phyloP scores from a whole-genome alignment of 2,329 filamentous ascomycete genomes.

The Sphaerulina vaccinii region DNA sequence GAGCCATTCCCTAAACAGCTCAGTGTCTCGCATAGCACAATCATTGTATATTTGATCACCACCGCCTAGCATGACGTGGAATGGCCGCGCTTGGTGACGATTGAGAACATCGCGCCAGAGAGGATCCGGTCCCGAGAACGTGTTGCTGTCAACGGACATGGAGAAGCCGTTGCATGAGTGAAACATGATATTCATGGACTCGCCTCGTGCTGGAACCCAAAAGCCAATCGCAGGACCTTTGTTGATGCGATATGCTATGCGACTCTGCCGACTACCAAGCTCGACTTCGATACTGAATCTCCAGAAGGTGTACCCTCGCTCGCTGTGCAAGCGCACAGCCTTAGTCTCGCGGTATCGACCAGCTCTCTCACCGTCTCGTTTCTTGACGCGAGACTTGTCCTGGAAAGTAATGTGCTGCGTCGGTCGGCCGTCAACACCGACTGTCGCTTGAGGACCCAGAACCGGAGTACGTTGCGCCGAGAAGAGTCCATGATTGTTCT shows the following conservation, averaged over 20 bases:
- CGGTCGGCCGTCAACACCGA: conserved; percentile 26
- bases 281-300: conserved; percentile 94
- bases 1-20: conserved; percentile 79
- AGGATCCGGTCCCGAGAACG: conserved; percentile 88
- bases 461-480: conserved; percentile 50
- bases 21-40: conserved; percentile 70
- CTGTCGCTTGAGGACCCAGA: conserved; percentile 30
- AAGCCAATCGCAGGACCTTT: conserved; percentile 83
- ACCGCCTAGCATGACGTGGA: conserved; percentile 97
- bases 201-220: conserved; percentile 82
- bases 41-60: conserved; percentile 98
- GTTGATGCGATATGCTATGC: conserved; percentile 95
- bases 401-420: conserved; percentile 40
- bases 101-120: conserved; percentile 97
- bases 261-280: conserved; percentile 71
- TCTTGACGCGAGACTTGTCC: conserved; percentile 49
- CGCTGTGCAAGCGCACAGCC: conserved; percentile 77
- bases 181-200: conserved; percentile 99
- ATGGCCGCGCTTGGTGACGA: conserved; percentile 83
- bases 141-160: conserved; percentile 70
- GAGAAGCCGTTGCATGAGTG: conserved; percentile 97
- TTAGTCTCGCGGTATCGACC: conserved; percentile 67
- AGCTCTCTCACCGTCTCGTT: conserved; percentile 73
- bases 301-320: conserved; percentile 92
- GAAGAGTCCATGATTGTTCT: conserved; percentile 80